A percentile compares a stretch with the other conserved stretches of the same genome.
These are phyloP conservation scores for Pseudogymnoascus sp. DNA, from an alignment of 2,329 filamentous ascomycete genomes.

Conservation along the genomic window DNA sequence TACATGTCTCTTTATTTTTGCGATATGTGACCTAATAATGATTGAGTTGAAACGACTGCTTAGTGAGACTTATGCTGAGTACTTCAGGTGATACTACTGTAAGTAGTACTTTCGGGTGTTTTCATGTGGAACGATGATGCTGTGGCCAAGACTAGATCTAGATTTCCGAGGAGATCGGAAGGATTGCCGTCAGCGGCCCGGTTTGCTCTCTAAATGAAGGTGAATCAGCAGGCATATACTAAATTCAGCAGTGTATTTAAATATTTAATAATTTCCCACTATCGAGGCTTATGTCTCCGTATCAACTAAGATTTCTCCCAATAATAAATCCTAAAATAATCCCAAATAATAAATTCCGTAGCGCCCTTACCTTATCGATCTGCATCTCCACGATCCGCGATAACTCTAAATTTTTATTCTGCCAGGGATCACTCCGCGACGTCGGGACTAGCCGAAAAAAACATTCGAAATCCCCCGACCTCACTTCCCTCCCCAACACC, in stretches of 20 bases:
- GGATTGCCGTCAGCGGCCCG: neutral
- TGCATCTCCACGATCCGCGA: neutral
- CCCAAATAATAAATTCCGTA: neutral
- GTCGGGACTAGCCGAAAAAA: constrained; percentile 1
- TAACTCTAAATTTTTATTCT: constrained; percentile 4
- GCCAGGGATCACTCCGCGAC: neutral
- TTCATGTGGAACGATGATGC: neutral
- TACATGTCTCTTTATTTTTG: neutral
- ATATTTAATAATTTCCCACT: neutral
- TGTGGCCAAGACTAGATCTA: neutral
- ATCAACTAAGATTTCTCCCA: neutral
- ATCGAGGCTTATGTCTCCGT: neutral
- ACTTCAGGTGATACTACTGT: neutral
- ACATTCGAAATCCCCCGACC: neutral
- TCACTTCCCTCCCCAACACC: neutral
- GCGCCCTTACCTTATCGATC: neutral
- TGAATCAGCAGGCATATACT: neutral
- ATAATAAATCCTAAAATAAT: neutral
- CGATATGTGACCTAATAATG: neutral
- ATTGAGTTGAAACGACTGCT: neutral
- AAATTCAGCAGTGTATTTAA: neutral
- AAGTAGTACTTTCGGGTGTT: neutral
- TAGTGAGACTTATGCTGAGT: neutral
- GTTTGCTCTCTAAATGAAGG: neutral
- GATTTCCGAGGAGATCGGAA: neutral